Evolutionary conservation across 345 rosid species (phyloP).

Genomic region (Murraya koenigii): DNA sequence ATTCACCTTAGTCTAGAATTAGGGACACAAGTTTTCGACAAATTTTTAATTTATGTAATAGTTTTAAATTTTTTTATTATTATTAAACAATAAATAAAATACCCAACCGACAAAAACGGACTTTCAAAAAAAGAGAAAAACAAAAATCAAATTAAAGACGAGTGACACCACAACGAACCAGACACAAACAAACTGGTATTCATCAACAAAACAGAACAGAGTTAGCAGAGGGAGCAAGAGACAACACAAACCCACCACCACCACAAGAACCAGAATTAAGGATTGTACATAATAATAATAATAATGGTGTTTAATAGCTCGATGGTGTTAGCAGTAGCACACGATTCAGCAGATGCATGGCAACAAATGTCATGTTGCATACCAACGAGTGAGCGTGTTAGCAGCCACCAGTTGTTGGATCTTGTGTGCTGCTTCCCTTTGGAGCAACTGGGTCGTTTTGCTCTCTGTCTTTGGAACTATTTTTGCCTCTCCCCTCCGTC

Average conservation of each 20-base stretch:
- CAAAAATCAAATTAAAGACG: not conserved
- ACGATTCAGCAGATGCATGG: conserved; percentile 45
- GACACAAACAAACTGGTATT: not conserved
- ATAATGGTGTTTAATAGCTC: conserved; percentile 56
- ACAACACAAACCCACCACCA: no score
- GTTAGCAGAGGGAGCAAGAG: no score
- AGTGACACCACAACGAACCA: no score
- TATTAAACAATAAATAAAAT: not conserved
- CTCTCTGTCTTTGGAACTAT: conserved; percentile 53
- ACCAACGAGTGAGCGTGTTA: conserved; percentile 38
- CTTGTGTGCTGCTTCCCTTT: conserved; percentile 67
- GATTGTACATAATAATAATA: no score
- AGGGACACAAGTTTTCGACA: no score
- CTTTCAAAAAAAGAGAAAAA: not conserved
- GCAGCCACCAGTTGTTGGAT: conserved; percentile 53
- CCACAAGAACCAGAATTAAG: no score
- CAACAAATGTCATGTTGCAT: conserved; percentile 40
- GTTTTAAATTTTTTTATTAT: no score
- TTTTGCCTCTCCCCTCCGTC: conserved; percentile 65
- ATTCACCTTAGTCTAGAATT: no score
- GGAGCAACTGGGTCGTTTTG: conserved; percentile 58
- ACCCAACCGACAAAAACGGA: not conserved
- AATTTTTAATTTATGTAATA: no score
- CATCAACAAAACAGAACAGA: no score
- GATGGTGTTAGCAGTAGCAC: conserved; percentile 40